phyloP scores from a whole-genome alignment of 2,329 filamentous ascomycete species.

The Aspergillus tamarii region DNA sequence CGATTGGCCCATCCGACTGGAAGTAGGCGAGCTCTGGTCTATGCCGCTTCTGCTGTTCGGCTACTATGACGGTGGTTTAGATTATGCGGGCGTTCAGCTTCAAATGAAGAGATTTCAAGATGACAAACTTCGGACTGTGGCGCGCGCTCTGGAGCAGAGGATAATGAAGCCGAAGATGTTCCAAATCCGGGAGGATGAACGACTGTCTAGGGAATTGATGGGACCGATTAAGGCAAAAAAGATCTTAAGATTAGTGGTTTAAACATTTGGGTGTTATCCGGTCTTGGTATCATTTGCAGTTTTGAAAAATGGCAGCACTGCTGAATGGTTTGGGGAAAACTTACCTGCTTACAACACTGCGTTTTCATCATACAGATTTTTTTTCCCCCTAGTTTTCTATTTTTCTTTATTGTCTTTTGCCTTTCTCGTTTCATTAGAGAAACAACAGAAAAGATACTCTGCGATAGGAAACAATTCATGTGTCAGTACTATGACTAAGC shows the following conservation, averaged over 20 bases:
- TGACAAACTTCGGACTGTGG: conserved; percentile 16
- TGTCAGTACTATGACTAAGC: background rate
- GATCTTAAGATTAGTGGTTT: conserved; percentile 20
- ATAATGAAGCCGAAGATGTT: conserved; percentile 23
- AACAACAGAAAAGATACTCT: background rate
- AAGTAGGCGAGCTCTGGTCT: conserved; percentile 27
- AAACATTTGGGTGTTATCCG: background rate
- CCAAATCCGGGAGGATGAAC: conserved; percentile 23
- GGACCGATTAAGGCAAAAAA: conserved; percentile 20
- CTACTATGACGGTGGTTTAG: conserved; percentile 11
- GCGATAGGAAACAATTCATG: background rate
- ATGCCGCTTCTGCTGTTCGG: conserved; percentile 23
- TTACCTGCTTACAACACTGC: background rate
- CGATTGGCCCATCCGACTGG: conserved; percentile 25
- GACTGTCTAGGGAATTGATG: conserved; percentile 17
- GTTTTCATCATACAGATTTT: background rate
- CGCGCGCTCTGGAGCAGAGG: conserved; percentile 20
- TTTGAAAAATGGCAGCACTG: background rate
- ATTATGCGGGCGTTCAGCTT: conserved; percentile 20
- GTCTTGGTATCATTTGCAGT: background rate
- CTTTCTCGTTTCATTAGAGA: background rate
- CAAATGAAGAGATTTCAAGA: conserved; percentile 17
- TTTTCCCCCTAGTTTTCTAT: background rate
- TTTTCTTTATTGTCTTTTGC: background rate
- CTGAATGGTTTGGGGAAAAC: background rate